Evolutionary conservation across 495 filamentous ascomycete species (phyloP).

Genomic region (Hypoxylon fuscum): DNA sequence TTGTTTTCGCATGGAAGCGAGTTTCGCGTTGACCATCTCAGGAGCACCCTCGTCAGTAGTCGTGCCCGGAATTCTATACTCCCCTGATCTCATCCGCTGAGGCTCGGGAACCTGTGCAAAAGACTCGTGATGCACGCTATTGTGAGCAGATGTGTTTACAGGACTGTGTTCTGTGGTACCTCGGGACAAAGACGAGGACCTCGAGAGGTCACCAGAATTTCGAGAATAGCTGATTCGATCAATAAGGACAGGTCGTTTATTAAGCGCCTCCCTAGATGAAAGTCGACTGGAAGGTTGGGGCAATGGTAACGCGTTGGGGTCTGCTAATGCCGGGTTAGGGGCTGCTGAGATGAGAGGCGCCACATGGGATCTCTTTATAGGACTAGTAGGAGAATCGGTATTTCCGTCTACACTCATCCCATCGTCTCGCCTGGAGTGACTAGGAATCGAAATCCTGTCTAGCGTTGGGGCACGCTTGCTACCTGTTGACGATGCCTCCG

Average conservation of each 20-base stretch:
- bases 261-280: conserved; percentile 36
- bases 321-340: conserved; percentile 35
- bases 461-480: conserved; percentile 43
- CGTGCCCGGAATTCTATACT: conserved; percentile 61
- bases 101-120: conserved; percentile 55
- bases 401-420: conserved; percentile 52
- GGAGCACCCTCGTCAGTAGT: conserved; percentile 65
- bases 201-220: conserved; percentile 58
- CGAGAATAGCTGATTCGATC: conserved; percentile 59
- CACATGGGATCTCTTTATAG: conserved; percentile 49
- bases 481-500: conserved; percentile 48
- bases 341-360: conserved; percentile 27
- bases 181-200: conserved; percentile 70
- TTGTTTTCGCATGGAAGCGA: conserved; percentile 79
- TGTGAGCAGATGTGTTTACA: conserved; percentile 64
- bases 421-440: conserved; percentile 50
- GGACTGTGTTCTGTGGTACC: conserved; percentile 61
- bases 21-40: conserved; percentile 66
- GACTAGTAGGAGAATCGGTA: conserved; percentile 52
- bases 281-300: conserved; percentile 31
- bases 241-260: conserved; percentile 55
- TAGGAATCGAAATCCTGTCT: conserved; percentile 47
- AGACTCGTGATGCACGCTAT: conserved; percentile 60
- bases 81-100: conserved; percentile 54
- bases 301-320: conserved; percentile 36